Base-by-base conservation (phyloP, 176 grass and related monocot genomes). In the Musa beccarii region DNA sequence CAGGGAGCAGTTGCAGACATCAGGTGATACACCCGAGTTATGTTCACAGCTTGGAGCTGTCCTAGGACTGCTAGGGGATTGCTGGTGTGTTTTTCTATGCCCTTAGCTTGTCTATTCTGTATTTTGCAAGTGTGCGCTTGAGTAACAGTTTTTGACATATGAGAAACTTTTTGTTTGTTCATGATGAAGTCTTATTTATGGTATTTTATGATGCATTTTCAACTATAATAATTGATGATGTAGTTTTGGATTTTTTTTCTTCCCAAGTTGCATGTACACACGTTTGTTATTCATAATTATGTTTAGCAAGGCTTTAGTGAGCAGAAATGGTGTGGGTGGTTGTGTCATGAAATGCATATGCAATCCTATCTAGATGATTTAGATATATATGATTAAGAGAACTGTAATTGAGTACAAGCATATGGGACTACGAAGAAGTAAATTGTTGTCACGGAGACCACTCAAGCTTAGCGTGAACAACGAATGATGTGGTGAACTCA, bases 41-140 rank as follows among this genome's bases (percentile, higher is more conserved):
- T 91, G 81, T 87, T 94, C 90, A 68, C 95, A 94, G 74, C 88
- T 99, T 59, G 95, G 95, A 51, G 90, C 90, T 20, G 95, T 99
- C 22, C 78, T 99, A 74, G 95, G 95, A 70, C 89, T 99, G 88
- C 90, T 94, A 53, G 95, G 95, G 70, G 95, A 99, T 63, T 99
- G 95, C 90, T 94, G 84, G 95, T 99, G 82, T 73, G 65, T 53
- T 21, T 22, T 56, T 79, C 80, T 65, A 11, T 9, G 9, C 26
- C 51, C 71, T 72, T 14, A 13, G 16, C 1, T 51, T 12, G 0
- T n/a, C 2, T 51, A 3, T 52, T 21, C 8, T 49, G 20, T 9
- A 51, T 51, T 70, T 20, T 70, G 17, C 68, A 70, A 77, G 43
- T 13, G 16, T 76, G 59, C 20, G 6, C 10, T 20, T 22, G 4